Conservation (phyloP, 2,329 filamentous ascomycete genomes). For the Byssoonygena ceratinophila region DNA sequence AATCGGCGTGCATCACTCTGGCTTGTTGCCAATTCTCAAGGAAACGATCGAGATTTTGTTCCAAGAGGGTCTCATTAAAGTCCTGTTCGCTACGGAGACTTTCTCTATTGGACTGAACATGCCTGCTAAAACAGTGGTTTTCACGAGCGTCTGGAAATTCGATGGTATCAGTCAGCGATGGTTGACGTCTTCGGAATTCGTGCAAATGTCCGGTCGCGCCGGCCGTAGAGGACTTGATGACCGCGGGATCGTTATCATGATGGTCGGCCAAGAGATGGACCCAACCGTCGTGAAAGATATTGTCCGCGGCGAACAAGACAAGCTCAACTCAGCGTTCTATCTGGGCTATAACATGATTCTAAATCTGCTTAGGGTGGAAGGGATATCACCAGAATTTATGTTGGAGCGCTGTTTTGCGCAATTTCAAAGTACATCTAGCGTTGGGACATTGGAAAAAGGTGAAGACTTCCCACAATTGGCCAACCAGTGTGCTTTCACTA, state of each 20-base stretch:
- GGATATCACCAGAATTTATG: slow-evolving; percentile 98
- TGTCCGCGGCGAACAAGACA: slow-evolving; percentile 91
- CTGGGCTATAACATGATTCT: slow-evolving; percentile 99
- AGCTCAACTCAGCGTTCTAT: slow-evolving; percentile 94
- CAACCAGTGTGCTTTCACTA: slow-evolving; percentile 18
- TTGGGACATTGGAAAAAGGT: slow-evolving; percentile 67
- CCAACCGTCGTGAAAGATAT: slow-evolving; percentile 88
- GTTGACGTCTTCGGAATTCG: slow-evolving; percentile 88
- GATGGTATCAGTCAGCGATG: slow-evolving; percentile 73
- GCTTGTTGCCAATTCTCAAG: slow-evolving; percentile 87
- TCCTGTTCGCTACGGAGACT: slow-evolving; percentile 93
- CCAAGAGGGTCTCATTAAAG: slow-evolving; percentile 95
- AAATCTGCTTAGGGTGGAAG: slow-evolving; percentile 92
- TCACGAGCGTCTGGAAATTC: slow-evolving; percentile 91
- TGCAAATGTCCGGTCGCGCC: slow-evolving; percentile 96
- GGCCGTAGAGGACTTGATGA: slow-evolving; percentile 95
- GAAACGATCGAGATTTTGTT: slow-evolving; percentile 98
- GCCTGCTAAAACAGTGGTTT: slow-evolving; percentile 99
- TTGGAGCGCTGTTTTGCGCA: slow-evolving; percentile 97
- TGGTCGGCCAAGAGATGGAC: slow-evolving; percentile 95
- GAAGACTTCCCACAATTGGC: slow-evolving; percentile 16
- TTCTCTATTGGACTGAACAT: slow-evolving; percentile 99
- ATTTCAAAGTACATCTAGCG: slow-evolving; percentile 88
- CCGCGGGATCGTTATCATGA: slow-evolving; percentile 98
- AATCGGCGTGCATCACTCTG: slow-evolving; percentile 95